These are phyloP conservation scores for Epichloe elymi DNA, from an alignment of 2,329 filamentous ascomycete genomes.

Conservation along the genomic window DNA sequence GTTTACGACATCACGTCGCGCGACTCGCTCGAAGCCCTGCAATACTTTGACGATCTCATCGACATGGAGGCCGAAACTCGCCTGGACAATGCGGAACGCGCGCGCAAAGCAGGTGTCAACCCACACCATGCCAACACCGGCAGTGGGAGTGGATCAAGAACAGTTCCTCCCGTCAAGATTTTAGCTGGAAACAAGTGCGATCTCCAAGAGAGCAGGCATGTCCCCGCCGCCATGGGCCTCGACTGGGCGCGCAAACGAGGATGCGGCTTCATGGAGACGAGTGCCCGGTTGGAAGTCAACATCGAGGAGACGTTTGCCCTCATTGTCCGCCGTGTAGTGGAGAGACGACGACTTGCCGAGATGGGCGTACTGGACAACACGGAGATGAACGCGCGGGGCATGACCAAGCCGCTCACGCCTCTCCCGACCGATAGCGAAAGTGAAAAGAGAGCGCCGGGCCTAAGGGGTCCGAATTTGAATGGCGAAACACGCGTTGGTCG, in stretches of 20 bases:
- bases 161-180: constrained; percentile 65
- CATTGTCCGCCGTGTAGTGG: constrained; percentile 48
- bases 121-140: constrained; percentile 16
- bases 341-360: constrained; percentile 39
- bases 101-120: constrained; percentile 29
- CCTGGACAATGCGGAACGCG: constrained; percentile 46
- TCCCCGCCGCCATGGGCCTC: constrained; percentile 56
- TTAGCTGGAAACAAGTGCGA: constrained; percentile 83
- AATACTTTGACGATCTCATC: constrained; percentile 73
- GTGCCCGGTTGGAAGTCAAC: constrained; percentile 71
- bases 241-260: constrained; percentile 62
- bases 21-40: constrained; percentile 55
- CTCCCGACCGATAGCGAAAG: constrained; percentile 26
- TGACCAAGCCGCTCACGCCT: constrained; percentile 45
- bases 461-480: constrained; percentile 29
- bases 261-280: constrained; percentile 86
- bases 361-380: constrained; percentile 29
- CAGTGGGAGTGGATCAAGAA: constrained; percentile 27
- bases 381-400: constrained; percentile 35
- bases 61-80: constrained; percentile 67
- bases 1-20: constrained; percentile 75
- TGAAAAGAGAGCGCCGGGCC: constrained; percentile 34
- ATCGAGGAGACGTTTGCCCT: constrained; percentile 80
- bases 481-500: constrained; percentile 31
- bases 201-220: constrained; percentile 53